Evolutionary conservation across 176 grass and related monocot genomes (phyloP).

Genomic region (Bromus sterilis): DNA sequence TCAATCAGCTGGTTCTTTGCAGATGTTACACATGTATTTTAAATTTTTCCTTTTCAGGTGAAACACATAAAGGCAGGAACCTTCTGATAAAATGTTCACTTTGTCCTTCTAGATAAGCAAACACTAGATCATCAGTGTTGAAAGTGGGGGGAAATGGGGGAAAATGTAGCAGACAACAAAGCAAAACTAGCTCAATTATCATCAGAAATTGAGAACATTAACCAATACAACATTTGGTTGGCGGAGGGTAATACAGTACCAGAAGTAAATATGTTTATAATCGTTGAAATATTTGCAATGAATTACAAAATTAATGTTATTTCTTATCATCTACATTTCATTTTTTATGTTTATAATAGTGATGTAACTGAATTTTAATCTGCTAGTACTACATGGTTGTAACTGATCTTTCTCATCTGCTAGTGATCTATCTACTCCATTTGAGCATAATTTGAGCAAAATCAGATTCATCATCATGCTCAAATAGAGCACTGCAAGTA

Average conservation of each 20-base stretch:
- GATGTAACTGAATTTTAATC: too few species aligned
- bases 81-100: not conserved
- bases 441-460: too few species aligned
- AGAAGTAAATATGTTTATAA: not conserved
- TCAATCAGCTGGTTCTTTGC: too few species aligned
- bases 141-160: not conserved
- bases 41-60: not conserved
- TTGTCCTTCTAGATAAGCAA: not conserved
- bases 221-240: not conserved
- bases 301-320: constrained; percentile 4
- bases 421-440: too few species aligned
- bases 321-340: too few species aligned
- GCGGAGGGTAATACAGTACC: not conserved
- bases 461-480: too few species aligned
- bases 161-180: not conserved
- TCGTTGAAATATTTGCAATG: not conserved
- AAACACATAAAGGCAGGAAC: not conserved
- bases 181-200: not conserved
- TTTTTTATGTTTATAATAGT: too few species aligned
- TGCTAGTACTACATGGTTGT: too few species aligned
- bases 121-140: not conserved
- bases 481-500: too few species aligned
- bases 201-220: not conserved
- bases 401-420: too few species aligned
- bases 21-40: too few species aligned